A percentile compares a stretch with the other conserved stretches of the same genome.
Evolutionary conservation across 345 rosid species (phyloP).

Genomic region (Linum usitatissimum): DNA sequence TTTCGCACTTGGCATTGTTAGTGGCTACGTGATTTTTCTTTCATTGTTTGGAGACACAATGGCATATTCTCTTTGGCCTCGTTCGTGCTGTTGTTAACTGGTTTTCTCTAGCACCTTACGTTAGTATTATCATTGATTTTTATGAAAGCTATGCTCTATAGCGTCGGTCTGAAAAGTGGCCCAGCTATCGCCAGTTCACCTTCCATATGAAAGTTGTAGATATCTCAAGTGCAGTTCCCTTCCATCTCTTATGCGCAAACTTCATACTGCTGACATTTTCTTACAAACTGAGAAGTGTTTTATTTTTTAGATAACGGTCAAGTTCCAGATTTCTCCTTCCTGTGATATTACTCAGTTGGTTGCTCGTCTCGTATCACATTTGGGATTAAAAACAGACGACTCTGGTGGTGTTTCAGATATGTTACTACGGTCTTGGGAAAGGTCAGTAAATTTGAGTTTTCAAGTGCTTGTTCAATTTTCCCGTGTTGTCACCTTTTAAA

Average conservation of each 20-base stretch:
- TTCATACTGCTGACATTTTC: not conserved
- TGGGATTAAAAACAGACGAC: conserved; percentile 66
- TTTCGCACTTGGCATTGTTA: not conserved
- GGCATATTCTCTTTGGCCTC: conserved; percentile 1
- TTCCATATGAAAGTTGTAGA: no score
- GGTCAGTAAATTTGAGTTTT: conserved; percentile 24
- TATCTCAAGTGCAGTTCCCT: not conserved
- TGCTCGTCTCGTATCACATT: conserved; percentile 63
- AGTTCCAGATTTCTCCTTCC: conserved; percentile 66
- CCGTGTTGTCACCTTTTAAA: not conserved
- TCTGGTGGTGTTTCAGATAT: conserved; percentile 69
- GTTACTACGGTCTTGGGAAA: conserved; percentile 87
- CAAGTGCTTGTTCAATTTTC: not conserved
- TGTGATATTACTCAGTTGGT: conserved; percentile 70
- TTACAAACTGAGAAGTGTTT: not conserved
- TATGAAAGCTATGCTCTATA: no score
- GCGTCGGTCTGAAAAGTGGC: no score
- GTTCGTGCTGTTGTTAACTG: not conserved
- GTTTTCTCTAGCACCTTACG: not conserved
- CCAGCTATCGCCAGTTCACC: no score
- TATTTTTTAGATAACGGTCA: conserved; percentile 50
- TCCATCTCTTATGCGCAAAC: not conserved
- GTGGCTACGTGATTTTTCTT: not conserved
- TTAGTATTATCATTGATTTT: no score
- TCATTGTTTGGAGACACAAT: no score